phyloP scores from a whole-genome alignment of 768 basidiomycete genomes.

The Boletus rubescentipes region DNA sequence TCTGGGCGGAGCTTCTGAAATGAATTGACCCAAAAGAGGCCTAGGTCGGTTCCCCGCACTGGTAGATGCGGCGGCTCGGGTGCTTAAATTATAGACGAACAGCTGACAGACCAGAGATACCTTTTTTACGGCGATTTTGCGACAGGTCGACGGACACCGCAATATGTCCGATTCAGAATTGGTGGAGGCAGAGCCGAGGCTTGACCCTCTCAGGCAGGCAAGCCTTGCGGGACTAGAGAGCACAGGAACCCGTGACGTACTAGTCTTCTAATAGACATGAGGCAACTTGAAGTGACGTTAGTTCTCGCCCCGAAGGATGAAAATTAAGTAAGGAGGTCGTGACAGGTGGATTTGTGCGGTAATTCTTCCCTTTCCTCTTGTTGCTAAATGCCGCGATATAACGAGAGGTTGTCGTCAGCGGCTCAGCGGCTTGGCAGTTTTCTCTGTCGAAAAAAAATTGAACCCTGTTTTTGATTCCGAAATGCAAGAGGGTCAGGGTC shows the following conservation, averaged over 20 bases:
- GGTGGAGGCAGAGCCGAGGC: not conserved
- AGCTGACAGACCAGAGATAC: not conserved
- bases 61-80: too few species aligned
- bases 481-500: too few species aligned
- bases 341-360: conserved; percentile 1
- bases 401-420: not conserved
- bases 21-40: conserved; percentile 12
- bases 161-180: not conserved
- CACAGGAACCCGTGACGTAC: too few species aligned
- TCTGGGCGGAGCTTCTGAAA: conserved; percentile 2
- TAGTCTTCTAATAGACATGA: too few species aligned
- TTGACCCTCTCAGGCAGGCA: not conserved
- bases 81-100: not conserved
- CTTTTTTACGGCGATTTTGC: not conserved
- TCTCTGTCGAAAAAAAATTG: not conserved
- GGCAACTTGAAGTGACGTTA: too few species aligned
- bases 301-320: not conserved
- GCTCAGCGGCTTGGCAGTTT: not conserved
- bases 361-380: not conserved
- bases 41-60: not conserved
- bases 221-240: not conserved
- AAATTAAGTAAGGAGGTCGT: conserved; percentile 4
- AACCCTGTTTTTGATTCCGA: not conserved
- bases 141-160: not conserved
- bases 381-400: not conserved